Percentiles rank a stretch among this genome's conserved stretches.
These are phyloP conservation scores for Phytophthora pisi DNA, from an alignment of 352 stramenopile genomes.

Conservation along the genomic window DNA sequence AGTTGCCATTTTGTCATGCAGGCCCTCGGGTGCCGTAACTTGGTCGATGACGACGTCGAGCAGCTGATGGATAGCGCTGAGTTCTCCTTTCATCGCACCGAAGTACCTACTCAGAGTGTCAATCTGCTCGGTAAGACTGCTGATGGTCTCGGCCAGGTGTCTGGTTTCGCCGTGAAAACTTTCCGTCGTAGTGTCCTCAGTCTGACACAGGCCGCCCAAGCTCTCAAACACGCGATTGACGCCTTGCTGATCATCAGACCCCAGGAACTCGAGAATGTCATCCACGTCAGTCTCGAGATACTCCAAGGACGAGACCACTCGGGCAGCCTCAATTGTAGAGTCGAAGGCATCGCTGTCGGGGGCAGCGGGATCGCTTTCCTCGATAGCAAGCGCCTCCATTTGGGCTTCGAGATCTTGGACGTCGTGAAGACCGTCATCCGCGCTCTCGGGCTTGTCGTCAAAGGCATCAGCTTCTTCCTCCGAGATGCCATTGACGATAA, in stretches of 20 bases:
- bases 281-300: too few species aligned
- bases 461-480: not conserved
- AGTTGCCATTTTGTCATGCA: not conserved
- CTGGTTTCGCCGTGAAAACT: not conserved
- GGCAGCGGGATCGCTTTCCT: too few species aligned
- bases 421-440: not conserved
- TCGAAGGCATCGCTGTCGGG: too few species aligned
- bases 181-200: too few species aligned
- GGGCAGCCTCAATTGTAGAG: not conserved
- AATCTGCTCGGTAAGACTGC: not conserved
- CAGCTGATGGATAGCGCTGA: not conserved
- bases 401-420: not conserved
- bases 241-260: not conserved
- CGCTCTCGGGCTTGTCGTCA: not conserved
- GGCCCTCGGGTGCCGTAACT: not conserved
- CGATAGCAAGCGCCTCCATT: not conserved
- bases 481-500: not conserved
- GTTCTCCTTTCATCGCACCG: not conserved
- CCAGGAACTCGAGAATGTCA: too few species aligned
- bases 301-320: too few species aligned
- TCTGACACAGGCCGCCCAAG: not conserved
- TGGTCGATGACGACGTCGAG: not conserved
- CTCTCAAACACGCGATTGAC: not conserved
- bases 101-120: not conserved
- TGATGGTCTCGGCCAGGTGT: not conserved